Evolutionary conservation across 768 basidiomycete genomes (phyloP), one percentile per base, ranked within the genome.

Genomic region (Suillus placidus): DNA sequence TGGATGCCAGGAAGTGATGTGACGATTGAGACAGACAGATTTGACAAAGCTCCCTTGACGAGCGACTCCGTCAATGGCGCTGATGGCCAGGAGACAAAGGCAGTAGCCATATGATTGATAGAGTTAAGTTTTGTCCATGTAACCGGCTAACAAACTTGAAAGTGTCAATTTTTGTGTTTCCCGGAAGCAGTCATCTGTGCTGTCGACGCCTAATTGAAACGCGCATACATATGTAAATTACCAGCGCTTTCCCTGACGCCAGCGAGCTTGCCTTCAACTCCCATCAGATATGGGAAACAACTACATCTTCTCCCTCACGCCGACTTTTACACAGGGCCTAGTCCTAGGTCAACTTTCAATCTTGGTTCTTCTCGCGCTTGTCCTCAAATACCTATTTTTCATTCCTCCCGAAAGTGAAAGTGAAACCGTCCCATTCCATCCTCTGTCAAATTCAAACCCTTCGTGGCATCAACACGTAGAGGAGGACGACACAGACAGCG

Each of bases 331-430:
- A 0, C 96, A 98, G 74, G 97, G 97, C 18, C 86, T 99, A 42
- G 81, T 99, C 45, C 79, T 98, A 52, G 97, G 97, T 64, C 97
- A 99, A 77, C 82, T 94, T 26, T 96, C 95, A 32, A 90, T 99
- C 71, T 81, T 94, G 52, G 72, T 91, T 60, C 83, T 96, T 56
- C 84, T 93, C 35, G 83, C 82, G 56, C 80, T 95, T 67, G 86
- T 99, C 74, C 87, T 99, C 78, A 93, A 93, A 74, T 99, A 97
- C 80, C 88, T 99, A 64, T 97, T 99, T 74, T 89, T 99, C 68
- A 94, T 97, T 71, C 87, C 92, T 7, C 83, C 87, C 34, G 80
- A 85, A 65, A 78, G 84, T 68, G 83, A 84, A 0, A 82, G 84
- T 71, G 85, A 85, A 67, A 81, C 83, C 0, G 81, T 85, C 1